Conservation (phyloP, 768 basidiomycete species). For the Lactarius deliciosus region DNA sequence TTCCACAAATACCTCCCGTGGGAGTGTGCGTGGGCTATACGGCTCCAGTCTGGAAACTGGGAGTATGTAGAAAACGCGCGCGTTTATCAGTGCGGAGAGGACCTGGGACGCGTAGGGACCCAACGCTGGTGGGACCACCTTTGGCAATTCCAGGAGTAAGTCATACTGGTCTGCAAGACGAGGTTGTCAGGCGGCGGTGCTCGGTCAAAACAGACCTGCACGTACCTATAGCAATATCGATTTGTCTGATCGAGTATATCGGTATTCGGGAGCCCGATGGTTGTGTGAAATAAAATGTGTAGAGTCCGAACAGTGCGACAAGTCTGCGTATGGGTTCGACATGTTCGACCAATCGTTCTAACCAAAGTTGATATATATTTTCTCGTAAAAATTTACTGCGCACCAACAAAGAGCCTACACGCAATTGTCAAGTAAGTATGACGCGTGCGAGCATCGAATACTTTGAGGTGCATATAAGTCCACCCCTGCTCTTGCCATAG, state of each 20-base stretch:
- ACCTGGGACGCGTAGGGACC: conserved; percentile 53
- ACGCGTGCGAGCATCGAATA: conserved; percentile 65
- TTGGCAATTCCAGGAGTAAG: conserved; percentile 50
- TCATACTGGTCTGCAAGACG: conserved; percentile 53
- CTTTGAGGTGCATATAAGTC: conserved; percentile 74
- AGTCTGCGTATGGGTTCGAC: conserved; percentile 56
- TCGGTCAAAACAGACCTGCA: conserved; percentile 40
- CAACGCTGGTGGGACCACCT: conserved; percentile 45
- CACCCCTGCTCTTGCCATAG: conserved; percentile 70
- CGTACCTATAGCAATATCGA: conserved; percentile 52
- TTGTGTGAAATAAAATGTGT: conserved; percentile 70
- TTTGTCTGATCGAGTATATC: conserved; percentile 50
- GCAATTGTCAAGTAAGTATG: conserved; percentile 60
- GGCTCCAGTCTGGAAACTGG: conserved; percentile 52
- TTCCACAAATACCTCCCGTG: conserved; percentile 61
- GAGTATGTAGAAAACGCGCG: conserved; percentile 57
- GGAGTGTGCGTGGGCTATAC: conserved; percentile 62
- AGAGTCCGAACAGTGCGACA: conserved; percentile 65
- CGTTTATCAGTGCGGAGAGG: conserved; percentile 47
- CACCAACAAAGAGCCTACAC: conserved; percentile 67
- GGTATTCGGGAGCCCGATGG: conserved; percentile 53
- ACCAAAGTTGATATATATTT: neutral
- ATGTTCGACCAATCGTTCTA: conserved; percentile 54
- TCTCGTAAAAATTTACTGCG: conserved; percentile 28
- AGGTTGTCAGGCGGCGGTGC: neutral